phyloP scores from a whole-genome alignment of 306 rosid genomes.

The Gynostemma pentaphyllum region DNA sequence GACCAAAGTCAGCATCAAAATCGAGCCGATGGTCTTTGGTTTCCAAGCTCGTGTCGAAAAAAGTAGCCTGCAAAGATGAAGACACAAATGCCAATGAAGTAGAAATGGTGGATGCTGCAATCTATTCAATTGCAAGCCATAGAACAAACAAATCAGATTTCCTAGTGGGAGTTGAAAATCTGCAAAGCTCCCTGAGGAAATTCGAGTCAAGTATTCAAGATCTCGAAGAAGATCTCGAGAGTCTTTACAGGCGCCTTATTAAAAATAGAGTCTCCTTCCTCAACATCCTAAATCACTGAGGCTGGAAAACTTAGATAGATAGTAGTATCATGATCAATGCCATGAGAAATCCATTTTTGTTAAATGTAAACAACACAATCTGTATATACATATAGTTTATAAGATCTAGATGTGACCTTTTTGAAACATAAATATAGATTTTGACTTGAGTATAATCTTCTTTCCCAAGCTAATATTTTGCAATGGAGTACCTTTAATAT shows the following conservation, averaged over 20 bases:
- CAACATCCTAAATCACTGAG: conserved; percentile 20
- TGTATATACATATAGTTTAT: background rate
- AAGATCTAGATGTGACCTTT: background rate
- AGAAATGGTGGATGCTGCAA: conserved; percentile 12
- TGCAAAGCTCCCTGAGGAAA: background rate
- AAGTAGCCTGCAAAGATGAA: background rate
- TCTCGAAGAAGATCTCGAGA: conserved; percentile 10
- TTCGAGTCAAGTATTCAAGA: conserved; percentile 11
- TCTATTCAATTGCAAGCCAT: conserved; percentile 1
- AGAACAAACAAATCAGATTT: background rate
- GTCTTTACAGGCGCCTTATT: conserved; percentile 19
- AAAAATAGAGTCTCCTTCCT: conserved; percentile 23
- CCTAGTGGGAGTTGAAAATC: background rate
- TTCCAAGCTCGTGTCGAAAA: conserved; percentile 17
- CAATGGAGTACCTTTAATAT: too few species aligned
- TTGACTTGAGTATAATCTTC: background rate
- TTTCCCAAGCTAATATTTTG: background rate
- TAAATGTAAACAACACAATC: background rate
- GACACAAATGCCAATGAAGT: conserved; percentile 6
- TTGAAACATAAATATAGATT: background rate
- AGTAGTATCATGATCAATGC: background rate
- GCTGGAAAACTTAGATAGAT: background rate
- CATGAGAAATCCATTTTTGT: conserved; percentile 3
- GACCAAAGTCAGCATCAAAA: conserved; percentile 5
- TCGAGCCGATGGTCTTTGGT: conserved; percentile 16